Evolutionary conservation across 2,329 filamentous ascomycete species (phyloP).

Genomic region (Colletotrichum melonis): DNA sequence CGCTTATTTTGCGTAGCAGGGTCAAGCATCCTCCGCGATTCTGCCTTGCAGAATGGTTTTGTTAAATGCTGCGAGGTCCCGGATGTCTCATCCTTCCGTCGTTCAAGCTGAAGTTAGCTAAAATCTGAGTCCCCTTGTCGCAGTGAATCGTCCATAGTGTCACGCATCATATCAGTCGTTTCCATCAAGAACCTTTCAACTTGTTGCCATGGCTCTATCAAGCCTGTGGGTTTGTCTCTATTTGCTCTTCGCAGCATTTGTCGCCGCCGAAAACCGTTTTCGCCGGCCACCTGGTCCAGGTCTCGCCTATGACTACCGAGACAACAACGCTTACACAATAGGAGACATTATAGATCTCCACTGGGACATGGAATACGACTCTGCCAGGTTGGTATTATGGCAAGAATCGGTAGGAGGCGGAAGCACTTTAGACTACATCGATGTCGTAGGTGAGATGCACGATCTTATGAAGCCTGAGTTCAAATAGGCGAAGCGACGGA

Average conservation of each 20-base stretch:
- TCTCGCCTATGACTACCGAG: background rate
- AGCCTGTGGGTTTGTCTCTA: background rate
- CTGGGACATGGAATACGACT: background rate
- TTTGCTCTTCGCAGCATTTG: background rate
- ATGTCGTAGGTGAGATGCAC: background rate
- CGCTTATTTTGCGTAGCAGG: background rate
- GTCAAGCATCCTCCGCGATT: background rate
- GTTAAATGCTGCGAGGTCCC: background rate
- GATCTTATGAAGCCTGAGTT: background rate
- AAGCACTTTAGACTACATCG: background rate
- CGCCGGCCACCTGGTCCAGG: background rate
- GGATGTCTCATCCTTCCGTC: background rate
- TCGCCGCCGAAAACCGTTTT: background rate
- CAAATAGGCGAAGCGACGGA: background rate
- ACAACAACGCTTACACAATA: background rate
- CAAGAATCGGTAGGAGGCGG: background rate
- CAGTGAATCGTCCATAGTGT: background rate
- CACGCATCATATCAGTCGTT: background rate
- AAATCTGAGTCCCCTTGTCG: background rate
- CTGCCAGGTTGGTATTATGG: background rate
- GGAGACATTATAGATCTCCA: background rate
- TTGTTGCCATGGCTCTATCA: background rate
- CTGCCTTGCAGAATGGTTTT: background rate
- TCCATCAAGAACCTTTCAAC: background rate
- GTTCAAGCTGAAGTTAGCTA: background rate